Evolutionary conservation across 139 green algal species (phyloP), one percentile per base, ranked within the genome.

Genomic region (Chloropicon primus): DNA sequence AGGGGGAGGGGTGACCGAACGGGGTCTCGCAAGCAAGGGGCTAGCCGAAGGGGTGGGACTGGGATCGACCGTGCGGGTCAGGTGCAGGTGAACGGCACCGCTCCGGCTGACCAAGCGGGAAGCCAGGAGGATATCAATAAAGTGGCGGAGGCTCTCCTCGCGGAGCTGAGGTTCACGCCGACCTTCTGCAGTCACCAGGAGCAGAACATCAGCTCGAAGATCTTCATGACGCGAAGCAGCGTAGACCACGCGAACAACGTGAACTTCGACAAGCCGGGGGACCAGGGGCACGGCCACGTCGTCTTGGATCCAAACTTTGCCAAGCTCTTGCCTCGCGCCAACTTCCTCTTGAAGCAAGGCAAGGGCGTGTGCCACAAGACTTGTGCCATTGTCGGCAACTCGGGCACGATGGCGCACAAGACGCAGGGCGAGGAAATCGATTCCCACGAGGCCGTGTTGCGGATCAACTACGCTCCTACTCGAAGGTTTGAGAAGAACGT

Each of bases 401-500:
- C 73, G 28, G 73, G 73, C 28, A 76, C 28, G 27, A 54, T 76
- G 25, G 24, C 41, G 2, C 25, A 5, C 2, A 54, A 27, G 73
- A 28, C 27, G 2, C 25, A 54, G 73, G 73, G 73, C 2, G 27
- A 24, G 73, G 73, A 29, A 2, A 76, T 76, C n/a, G 73, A 76
- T 28, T 2, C 24, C 24, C 73, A 76, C 73, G 73, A 76, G 21
- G 73, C 73, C n/a, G 73, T 76, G 73, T 54, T 76, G 73, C 73
- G 73, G 25, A 76, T 76, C 23, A 76, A 76, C n/a, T 76, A 29
- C 25, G 24, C 73, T 54, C 73, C 73, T 2, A 26, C n/a, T 24
- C n/a, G 73, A 28, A 41, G n/a, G 27, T 76, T 76, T 25, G 73
- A 81, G 77, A 28, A 24, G 72, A 72, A 81, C 72, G 77, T 81